Evolutionary conservation across 1,284 basidiomycete species (phyloP), one percentile per base, ranked within the genome.

Genomic region (Ceratobasidium sp.): DNA sequence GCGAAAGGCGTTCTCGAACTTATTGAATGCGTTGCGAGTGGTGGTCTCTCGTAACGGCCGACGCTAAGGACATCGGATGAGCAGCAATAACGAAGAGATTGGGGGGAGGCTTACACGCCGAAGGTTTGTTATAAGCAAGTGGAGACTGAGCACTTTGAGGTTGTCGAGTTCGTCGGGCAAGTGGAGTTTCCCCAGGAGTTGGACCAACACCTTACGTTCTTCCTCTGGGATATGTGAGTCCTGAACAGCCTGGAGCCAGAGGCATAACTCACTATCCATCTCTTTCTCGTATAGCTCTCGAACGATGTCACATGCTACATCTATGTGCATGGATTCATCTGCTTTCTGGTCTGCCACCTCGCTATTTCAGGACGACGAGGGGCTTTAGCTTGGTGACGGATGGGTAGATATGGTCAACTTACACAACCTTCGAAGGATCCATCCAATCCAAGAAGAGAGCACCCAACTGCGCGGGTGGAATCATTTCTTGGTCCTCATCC

Each of bases 371-470:
- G n/a, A n/a, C n/a, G n/a, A n/a, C n/a, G n/a, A n/a, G n/a, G n/a
- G n/a, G n/a, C n/a, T n/a, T n/a, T n/a, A n/a, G n/a, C n/a, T n/a
- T n/a, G n/a, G n/a, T n/a, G n/a, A n/a, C n/a, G n/a, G n/a, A n/a
- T n/a, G n/a, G n/a, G n/a, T n/a, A 50, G 64, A n/a, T 35, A 64
- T 81, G 80, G 76, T 72, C 55, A 68, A 84, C 87, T 76, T 75
- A 93, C 83, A 89, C 84, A 32, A 86, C 86, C 76, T 94, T 96
- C 74, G 86, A 83, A 0, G 96, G 93, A 77, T 98, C 92, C 1
- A 91, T 93, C 96, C 96, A 99, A 75, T 98, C 95, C 2, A 92
- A 82, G 73, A 99, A 85, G 80, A 98, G 87, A 27, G 90, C 79
- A 0, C 89, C 92, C 69, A 96, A 89, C 76, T 96, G 93, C 13